Evolutionary conservation across 495 filamentous ascomycete genomes (phyloP), one percentile per base, ranked within the genome.

Genomic region (Tricharina praecox): DNA sequence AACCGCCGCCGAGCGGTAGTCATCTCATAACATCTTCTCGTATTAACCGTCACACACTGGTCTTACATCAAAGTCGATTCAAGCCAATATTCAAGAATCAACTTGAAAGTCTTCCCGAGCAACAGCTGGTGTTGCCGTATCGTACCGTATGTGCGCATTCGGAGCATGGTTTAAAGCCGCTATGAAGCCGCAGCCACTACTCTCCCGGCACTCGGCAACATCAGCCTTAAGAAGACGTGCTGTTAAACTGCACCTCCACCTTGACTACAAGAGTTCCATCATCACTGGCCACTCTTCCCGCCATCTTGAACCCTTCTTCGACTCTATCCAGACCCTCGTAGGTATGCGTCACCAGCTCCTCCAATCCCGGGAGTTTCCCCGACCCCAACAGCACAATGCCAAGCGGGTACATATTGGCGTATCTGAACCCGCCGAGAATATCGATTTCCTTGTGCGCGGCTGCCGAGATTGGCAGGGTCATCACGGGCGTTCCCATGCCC

Each of bases 401-500:
- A n/a, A 75, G 76, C 3, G 74, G 73, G 55, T 95, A 95, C 49
- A 61, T 45, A 42, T 86, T 83, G 39, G 82, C 81, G 55, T 95
- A 95, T 30, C 87, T 71, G 60, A 95, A 95, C 23, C 88, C 79
- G n/a, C 87, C 87, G 1, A 90, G 68, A 26, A 95, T 78, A 64
- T 95, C 87, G 2, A 95, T 79, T 66, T 95, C 87, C 3, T 84
- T 73, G 43, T 92, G 65, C 30, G 86, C 83, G 11, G 87, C 87
- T 0, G 82, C 81, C 1, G 79, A 84, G 46, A 94, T 71, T 3
- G 85, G 85, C 4, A 93, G 67, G 0, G 82, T 92, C 66, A 90
- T 82, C 34, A 92, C 73, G 0, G 87, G 86, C 3, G 77, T 83
- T n/a, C 87, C 87, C 85, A 94, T 94, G 3, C 87, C 87, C 18